These are phyloP conservation scores for Ustilago trichophora DNA, from an alignment of 1,284 basidiomycete genomes.

Conservation along the genomic window DNA sequence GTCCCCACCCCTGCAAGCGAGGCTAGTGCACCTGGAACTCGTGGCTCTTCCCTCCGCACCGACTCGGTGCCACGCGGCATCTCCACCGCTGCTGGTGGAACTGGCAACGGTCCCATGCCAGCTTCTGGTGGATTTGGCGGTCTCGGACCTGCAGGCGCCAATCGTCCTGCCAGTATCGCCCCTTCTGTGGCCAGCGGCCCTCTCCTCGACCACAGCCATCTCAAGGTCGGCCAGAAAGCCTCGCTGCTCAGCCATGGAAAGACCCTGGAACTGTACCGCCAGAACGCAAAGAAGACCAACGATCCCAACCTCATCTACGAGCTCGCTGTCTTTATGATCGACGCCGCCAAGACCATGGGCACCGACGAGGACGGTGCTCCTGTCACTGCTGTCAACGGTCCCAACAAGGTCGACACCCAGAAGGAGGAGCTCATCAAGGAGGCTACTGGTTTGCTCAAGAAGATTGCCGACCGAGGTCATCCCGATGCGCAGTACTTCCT, in stretches of 20 bases:
- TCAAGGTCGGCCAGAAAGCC: constrained; percentile 89
- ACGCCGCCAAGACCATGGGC: constrained; percentile 72
- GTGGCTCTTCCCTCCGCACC: constrained; percentile 25
- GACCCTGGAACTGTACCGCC: constrained; percentile 93
- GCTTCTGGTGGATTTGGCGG: constrained; percentile 33
- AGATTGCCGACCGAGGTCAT: constrained; percentile 91
- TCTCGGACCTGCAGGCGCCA: constrained; percentile 44
- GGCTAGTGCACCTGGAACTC: constrained; percentile 7
- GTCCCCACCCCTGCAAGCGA: constrained; percentile 10
- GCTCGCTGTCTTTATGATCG: constrained; percentile 98
- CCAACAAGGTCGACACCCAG: constrained; percentile 34
- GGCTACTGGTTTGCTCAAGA: constrained; percentile 84
- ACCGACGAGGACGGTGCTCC: constrained; percentile 29
- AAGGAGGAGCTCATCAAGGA: constrained; percentile 82
- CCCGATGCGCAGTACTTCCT: constrained; percentile 95
- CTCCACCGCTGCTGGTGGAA: constrained; percentile 54
- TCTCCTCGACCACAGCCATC: constrained; percentile 89
- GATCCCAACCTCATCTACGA: constrained; percentile 98
- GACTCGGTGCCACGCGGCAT: constrained; percentile 36
- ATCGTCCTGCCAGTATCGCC: constrained; percentile 56
- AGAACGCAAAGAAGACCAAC: constrained; percentile 98
- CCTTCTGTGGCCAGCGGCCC: constrained; percentile 50
- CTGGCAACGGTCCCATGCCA: constrained; percentile 53
- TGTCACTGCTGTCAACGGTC: constrained; percentile 25
- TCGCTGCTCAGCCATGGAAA: constrained; percentile 91